phyloP scores from a whole-genome alignment of 164 flowering plant species.

The Nymphaea thermarum region DNA sequence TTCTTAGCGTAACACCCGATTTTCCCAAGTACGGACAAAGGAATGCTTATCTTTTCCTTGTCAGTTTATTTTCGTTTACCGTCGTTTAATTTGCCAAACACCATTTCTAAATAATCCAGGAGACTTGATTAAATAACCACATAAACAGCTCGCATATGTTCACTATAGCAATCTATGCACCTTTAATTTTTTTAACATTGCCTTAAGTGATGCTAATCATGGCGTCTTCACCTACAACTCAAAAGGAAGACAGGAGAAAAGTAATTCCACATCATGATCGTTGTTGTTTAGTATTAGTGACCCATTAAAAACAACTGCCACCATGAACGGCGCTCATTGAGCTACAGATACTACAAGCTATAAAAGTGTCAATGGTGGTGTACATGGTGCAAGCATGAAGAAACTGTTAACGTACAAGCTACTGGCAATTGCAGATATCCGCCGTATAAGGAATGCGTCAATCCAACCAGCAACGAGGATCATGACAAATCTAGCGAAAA shows the following conservation, averaged over 20 bases:
- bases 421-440: too few relatives aligned
- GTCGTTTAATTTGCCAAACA: too few relatives aligned
- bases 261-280: background rate
- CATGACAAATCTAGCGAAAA: too few relatives aligned
- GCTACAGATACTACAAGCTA: background rate
- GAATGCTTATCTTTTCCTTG: too few relatives aligned
- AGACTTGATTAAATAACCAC: too few relatives aligned
- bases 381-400: background rate
- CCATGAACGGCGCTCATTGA: background rate
- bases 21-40: too few relatives aligned
- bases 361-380: background rate
- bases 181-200: too few relatives aligned
- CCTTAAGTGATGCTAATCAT: background rate
- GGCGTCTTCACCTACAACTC: background rate
- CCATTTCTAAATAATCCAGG: too few relatives aligned
- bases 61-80: too few relatives aligned
- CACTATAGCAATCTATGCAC: background rate
- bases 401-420: background rate
- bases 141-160: too few relatives aligned
- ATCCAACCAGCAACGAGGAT: too few relatives aligned
- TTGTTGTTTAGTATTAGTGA: background rate
- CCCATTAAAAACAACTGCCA: background rate
- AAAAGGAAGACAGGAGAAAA: background rate
- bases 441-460: too few relatives aligned
- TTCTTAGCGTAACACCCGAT: background rate